phyloP scores from a whole-genome alignment of 2,329 filamentous ascomycete genomes.

The Fusarium stilboides region DNA sequence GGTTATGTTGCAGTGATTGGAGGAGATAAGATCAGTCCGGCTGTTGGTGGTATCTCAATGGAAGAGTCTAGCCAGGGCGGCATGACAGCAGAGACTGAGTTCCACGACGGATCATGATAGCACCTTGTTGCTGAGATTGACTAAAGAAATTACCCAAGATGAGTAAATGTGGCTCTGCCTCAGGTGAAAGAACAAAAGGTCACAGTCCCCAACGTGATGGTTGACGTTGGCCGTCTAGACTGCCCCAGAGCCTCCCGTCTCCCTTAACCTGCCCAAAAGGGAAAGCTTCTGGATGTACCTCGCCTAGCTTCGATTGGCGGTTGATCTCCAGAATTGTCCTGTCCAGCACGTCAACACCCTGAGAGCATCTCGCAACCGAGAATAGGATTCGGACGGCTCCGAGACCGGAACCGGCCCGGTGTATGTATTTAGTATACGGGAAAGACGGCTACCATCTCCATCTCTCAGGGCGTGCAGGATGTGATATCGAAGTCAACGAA shows the following conservation, averaged over 20 bases:
- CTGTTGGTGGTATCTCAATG: background rate
- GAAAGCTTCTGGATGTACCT: conserved; percentile 37
- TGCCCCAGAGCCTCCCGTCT: conserved; percentile 12
- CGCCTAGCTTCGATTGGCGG: too few relatives aligned
- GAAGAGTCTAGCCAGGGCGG: conserved; percentile 7
- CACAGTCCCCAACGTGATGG: background rate
- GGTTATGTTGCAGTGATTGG: background rate
- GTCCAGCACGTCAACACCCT: conserved; percentile 1
- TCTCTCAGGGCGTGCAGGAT: conserved; percentile 14
- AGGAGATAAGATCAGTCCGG: background rate
- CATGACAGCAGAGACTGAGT: conserved; percentile 3
- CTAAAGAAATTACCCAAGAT: background rate
- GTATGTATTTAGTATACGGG: conserved; percentile 1
- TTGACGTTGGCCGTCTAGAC: conserved; percentile 3
- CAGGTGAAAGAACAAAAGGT: background rate
- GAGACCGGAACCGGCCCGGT: conserved; percentile 49
- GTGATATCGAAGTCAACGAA: conserved; percentile 7
- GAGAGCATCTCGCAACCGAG: conserved; percentile 15
- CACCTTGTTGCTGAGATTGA: background rate
- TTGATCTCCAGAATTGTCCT: too few relatives aligned
- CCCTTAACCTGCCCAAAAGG: conserved; percentile 41
- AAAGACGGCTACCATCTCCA: conserved; percentile 30
- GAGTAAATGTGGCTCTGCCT: background rate
- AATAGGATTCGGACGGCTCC: conserved; percentile 35
- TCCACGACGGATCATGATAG: background rate